Base-by-base conservation (phyloP, 2,329 filamentous ascomycete genomes). In the Fusarium sp. region DNA sequence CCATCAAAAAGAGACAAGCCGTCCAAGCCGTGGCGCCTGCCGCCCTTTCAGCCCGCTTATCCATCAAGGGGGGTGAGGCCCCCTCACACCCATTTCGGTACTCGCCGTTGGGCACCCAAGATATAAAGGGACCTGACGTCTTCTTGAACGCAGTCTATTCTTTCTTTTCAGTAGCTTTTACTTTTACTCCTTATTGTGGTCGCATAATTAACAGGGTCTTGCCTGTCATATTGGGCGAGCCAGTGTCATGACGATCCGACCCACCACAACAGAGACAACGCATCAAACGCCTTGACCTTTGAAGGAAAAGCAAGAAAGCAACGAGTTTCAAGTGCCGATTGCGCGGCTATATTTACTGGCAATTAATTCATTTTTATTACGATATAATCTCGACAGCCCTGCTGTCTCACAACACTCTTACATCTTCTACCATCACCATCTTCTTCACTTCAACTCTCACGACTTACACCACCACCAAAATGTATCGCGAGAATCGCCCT, bases 191-290 rank as follows among this genome's bases (percentile, higher is more conserved):
- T 58, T 45, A 65, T 58, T 43, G 41, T 50, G 60, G 43, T 74
- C 43, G 72, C 67, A 64, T 59, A 64, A 59, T 56, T 41, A 61
- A 69, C 72, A 75, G 62, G 72, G 72, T 59, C 64, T 61, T 56
- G 68, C 72, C 72, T 74, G 72, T 69, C 72, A 54, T 24, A 64
- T 69, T 64, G 61, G 68, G 68, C 65, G 22, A 56, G 50, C 56
- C 50, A 57, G 27, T 58, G 50, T 64, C 24, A 64, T 62, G 64
- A 56, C 65, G 72, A 65, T 61, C 29, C 41, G 11, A 27, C 68
- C 73, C 77, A 78, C 77, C 69, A 68, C 59, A 60, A 52, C 62
- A 65, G 57, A 71, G 75, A 74, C 77, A 78, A 78, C 77, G 68
- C 75, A 78, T 77, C 69, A 58, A 58, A 68, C 65, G 64, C 65